phyloP scores from a whole-genome alignment of 345 rosid species.

The Lepidium aucheri region DNA sequence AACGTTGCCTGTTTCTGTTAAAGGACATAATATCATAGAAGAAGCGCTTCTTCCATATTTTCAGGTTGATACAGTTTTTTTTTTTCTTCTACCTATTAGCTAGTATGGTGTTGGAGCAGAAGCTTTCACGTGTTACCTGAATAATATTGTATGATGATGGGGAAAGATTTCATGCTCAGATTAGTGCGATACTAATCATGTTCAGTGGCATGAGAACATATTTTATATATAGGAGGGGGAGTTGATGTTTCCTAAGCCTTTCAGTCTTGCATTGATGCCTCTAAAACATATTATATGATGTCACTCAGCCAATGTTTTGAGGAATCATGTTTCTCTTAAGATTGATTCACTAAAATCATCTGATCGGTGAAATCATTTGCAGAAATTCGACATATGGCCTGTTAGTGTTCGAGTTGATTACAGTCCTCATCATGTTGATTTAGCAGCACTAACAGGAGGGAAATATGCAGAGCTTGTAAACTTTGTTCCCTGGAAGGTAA shows the following conservation, averaged over 20 bases:
- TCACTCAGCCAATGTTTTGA: neutral
- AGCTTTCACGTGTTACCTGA: neutral
- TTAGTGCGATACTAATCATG: neutral
- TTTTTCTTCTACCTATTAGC: neutral
- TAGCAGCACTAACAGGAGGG: slow-evolving; percentile 87
- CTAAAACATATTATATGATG: neutral
- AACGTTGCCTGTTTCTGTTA: slow-evolving; percentile 21
- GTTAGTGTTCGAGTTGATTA: slow-evolving; percentile 79
- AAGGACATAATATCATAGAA: slow-evolving; percentile 40
- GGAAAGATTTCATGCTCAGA: neutral
- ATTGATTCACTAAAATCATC: slow-evolving; percentile 5
- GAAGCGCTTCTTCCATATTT: slow-evolving; percentile 97
- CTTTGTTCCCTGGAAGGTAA: slow-evolving; percentile 95
- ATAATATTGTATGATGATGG: neutral
- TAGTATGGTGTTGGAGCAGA: neutral
- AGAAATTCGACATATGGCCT: slow-evolving; percentile 89
- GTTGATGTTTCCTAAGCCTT: neutral
- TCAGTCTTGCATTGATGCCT: neutral
- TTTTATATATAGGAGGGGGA: neutral
- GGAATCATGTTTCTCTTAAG: neutral
- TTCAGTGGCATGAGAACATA: neutral
- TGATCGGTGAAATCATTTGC: slow-evolving; percentile 32
- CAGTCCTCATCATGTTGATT: slow-evolving; percentile 72
- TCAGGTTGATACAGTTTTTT: slow-evolving; percentile 52
- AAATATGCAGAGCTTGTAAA: slow-evolving; percentile 89